These are phyloP conservation scores for Colletotrichum costaricense DNA, from an alignment of 2,329 filamentous ascomycete species.

Conservation along the genomic window DNA sequence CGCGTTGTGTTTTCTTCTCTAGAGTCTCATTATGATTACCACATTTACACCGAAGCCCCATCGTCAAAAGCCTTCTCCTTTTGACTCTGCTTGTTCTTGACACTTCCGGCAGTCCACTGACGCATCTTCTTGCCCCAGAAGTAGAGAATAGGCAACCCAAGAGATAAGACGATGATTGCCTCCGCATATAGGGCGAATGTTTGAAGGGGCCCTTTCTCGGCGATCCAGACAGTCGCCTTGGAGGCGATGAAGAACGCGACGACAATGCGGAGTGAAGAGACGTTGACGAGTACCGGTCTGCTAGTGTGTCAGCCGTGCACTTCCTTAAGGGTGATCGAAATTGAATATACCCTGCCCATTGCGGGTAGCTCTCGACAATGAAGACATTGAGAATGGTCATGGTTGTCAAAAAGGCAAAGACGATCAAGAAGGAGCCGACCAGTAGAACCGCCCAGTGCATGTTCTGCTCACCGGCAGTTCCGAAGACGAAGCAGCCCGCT, in stretches of 20 bases:
- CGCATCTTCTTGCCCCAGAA: constrained; percentile 38
- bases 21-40: not conserved
- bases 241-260: constrained; percentile 45
- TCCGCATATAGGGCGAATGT: constrained; percentile 46
- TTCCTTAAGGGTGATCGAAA: fast-evolving
- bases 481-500: constrained; percentile 46
- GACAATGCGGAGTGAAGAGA: constrained; percentile 45
- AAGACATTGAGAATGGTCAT: constrained; percentile 45
- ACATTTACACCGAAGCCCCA: constrained; percentile 5
- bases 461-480: constrained; percentile 40
- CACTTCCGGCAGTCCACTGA: constrained; percentile 43
- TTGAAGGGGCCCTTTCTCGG: constrained; percentile 40
- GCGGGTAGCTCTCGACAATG: constrained; percentile 47
- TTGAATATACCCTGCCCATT: constrained; percentile 24
- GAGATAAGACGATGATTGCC: constrained; percentile 43
- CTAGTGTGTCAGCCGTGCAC: not conserved
- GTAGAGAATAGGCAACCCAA: constrained; percentile 44
- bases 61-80: constrained; percentile 27
- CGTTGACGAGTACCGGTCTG: constrained; percentile 47
- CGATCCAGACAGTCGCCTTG: constrained; percentile 42
- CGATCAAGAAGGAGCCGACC: constrained; percentile 42
- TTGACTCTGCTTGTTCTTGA: constrained; percentile 28
- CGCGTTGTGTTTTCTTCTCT: no score
- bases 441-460: constrained; percentile 44
- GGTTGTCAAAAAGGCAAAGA: constrained; percentile 43